These are phyloP conservation scores for Chrysanthemum seticuspe DNA, from an alignment of 129 eudicot genomes.

Conservation along the genomic window DNA sequence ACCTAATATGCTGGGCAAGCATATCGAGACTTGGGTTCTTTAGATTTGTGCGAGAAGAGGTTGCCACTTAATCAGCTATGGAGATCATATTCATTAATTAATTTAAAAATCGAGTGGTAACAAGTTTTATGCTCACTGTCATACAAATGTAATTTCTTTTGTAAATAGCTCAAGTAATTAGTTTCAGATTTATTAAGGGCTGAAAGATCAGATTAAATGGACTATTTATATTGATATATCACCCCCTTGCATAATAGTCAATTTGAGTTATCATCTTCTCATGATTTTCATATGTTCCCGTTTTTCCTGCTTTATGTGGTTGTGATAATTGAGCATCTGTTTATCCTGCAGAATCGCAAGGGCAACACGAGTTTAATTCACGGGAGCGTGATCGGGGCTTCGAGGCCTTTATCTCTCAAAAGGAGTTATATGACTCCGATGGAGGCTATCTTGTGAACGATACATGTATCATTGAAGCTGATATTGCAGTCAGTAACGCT, in stretches of 20 bases:
- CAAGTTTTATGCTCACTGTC: too few relatives aligned
- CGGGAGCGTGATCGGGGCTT: constrained; percentile 99
- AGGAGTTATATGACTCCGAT: constrained; percentile 75
- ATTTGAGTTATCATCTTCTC: neutral
- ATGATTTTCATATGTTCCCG: neutral
- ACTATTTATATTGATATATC: neutral
- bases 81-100: too few relatives aligned
- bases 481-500: constrained; percentile 78
- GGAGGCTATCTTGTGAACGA: constrained; percentile 83
- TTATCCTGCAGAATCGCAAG: constrained; percentile 56
- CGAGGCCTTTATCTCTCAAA: constrained; percentile 82
- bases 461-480: constrained; percentile 87
- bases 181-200: neutral
- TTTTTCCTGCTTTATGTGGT: constrained; percentile 6
- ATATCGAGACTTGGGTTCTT: constrained; percentile 5
- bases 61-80: neutral
- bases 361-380: constrained; percentile 69
- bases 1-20: neutral
- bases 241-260: neutral
- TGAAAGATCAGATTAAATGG: neutral
- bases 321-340: constrained; percentile 25
- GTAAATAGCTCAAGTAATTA: too few relatives aligned
- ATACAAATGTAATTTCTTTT: too few relatives aligned
- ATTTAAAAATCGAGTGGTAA: neutral
- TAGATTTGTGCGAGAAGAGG: neutral